Percentiles rank a stretch among this genome's conserved stretches.
Conservation (phyloP, 2,329 filamentous ascomycete genomes). For the Cucurbitaria berberidis region DNA sequence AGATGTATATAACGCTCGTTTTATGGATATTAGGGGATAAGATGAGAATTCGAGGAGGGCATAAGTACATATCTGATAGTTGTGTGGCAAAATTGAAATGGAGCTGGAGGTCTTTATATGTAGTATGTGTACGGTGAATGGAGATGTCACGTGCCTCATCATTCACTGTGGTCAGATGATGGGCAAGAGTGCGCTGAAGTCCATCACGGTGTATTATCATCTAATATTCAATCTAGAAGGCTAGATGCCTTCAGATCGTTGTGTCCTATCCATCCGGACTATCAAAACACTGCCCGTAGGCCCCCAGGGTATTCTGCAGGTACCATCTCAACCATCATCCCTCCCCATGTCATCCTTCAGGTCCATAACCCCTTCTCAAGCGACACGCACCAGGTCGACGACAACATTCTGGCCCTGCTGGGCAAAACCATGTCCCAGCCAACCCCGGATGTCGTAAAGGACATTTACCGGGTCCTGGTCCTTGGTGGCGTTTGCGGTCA, state of each 20-base stretch:
- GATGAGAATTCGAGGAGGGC: no score
- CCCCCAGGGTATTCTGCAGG: neutral
- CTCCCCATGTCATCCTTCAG: neutral
- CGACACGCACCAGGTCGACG: neutral
- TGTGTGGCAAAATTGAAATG: neutral
- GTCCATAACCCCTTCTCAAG: neutral
- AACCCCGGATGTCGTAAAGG: neutral
- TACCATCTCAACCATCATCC: neutral
- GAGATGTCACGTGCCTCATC: no score
- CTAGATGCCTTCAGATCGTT: neutral
- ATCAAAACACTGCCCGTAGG: neutral
- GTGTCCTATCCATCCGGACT: neutral
- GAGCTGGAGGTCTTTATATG: neutral
- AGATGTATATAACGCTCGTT: neutral
- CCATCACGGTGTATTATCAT: neutral
- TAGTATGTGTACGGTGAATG: no score
- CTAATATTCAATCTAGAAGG: neutral
- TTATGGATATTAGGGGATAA: no score
- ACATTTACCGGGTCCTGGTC: conserved; percentile 5
- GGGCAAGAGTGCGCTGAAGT: neutral
- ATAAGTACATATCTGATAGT: neutral
- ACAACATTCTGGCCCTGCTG: neutral
- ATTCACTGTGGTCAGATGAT: neutral
- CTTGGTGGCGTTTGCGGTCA: conserved; percentile 67
- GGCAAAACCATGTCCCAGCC: conserved; percentile 9